Percentiles rank a stretch among this genome's conserved stretches.
Evolutionary conservation across 768 basidiomycete species (phyloP).

Genomic region (Collybia sordida): DNA sequence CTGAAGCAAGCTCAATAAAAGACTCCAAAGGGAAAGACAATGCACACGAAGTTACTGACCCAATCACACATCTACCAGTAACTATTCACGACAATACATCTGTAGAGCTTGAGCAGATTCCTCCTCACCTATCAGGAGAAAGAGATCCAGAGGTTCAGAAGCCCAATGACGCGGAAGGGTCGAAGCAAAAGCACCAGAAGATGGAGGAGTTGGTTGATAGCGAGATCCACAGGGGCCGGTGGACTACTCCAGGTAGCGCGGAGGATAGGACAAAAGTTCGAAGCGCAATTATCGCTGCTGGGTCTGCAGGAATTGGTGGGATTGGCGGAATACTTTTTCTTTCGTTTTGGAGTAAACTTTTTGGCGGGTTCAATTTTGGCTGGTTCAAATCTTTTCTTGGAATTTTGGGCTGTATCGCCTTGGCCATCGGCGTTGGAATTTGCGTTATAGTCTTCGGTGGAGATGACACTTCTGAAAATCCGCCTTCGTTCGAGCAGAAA

Average conservation of each 20-base stretch:
- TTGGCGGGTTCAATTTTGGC: conserved; percentile 13
- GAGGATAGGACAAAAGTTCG: conserved; percentile 27
- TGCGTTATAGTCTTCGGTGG: conserved; percentile 21
- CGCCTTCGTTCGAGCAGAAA: not conserved
- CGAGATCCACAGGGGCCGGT: conserved; percentile 28
- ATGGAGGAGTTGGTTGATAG: conserved; percentile 29
- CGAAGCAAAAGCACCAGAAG: conserved; percentile 19
- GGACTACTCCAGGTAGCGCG: conserved; percentile 31
- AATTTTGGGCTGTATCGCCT: conserved; percentile 21
- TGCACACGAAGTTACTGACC: conserved; percentile 35
- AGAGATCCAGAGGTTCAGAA: conserved; percentile 17
- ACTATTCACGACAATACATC: conserved; percentile 33
- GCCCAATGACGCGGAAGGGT: conserved; percentile 14
- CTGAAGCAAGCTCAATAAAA: no score
- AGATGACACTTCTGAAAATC: not conserved
- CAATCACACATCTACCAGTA: conserved; percentile 37
- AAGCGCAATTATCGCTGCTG: conserved; percentile 28
- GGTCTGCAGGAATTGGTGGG: conserved; percentile 25
- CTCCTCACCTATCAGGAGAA: conserved; percentile 20
- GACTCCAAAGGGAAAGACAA: conserved; percentile 8
- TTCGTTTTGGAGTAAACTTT: conserved; percentile 17
- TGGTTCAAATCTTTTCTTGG: conserved; percentile 19
- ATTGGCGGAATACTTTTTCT: conserved; percentile 21
- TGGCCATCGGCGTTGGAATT: conserved; percentile 26
- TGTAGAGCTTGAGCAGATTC: conserved; percentile 34